Percentiles rank a stretch among this genome's conserved stretches.
phyloP scores from a whole-genome alignment of 768 basidiomycete genomes.

The Nidularia sp. region DNA sequence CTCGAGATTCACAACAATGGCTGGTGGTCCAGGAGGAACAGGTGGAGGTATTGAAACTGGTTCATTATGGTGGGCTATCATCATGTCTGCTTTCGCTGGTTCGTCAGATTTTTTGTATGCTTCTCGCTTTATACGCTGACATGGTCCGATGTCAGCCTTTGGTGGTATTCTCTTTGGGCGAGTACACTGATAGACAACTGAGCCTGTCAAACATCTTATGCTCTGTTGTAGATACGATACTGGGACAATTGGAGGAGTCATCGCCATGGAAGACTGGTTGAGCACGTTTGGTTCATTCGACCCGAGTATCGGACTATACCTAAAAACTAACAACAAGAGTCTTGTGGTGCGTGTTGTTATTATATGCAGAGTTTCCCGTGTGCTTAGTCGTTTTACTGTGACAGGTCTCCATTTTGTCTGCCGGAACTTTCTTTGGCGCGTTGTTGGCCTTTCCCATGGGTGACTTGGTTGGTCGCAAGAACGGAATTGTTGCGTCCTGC shows the following conservation, averaged over 20 bases:
- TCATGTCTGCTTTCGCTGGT: too few relatives aligned
- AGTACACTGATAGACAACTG: neutral
- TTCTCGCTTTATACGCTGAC: too few relatives aligned
- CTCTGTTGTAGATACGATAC: slow-evolving; percentile 53
- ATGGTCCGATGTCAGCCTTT: slow-evolving; percentile 16
- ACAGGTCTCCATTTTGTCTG: slow-evolving; percentile 66
- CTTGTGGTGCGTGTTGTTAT: neutral
- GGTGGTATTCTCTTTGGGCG: slow-evolving; percentile 45
- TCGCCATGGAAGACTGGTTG: slow-evolving; percentile 57
- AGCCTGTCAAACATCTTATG: too few relatives aligned
- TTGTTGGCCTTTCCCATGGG: slow-evolving; percentile 37
- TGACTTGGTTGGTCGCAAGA: slow-evolving; percentile 42
- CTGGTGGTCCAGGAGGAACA: too few relatives aligned
- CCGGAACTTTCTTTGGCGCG: slow-evolving; percentile 81
- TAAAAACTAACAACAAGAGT: too few relatives aligned
- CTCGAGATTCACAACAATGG: too few relatives aligned
- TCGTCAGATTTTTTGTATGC: too few relatives aligned
- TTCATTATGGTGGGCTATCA: too few relatives aligned
- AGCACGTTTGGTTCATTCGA: slow-evolving; percentile 34
- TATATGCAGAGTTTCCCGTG: slow-evolving; percentile 12
- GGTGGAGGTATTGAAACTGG: too few relatives aligned
- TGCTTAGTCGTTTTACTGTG: slow-evolving; percentile 35
- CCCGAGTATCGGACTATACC: too few relatives aligned
- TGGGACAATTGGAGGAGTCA: slow-evolving; percentile 75
- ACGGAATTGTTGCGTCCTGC: slow-evolving; percentile 60